Evolutionary conservation across 768 basidiomycete genomes (phyloP), one percentile per base, ranked within the genome.

Genomic region (Boletus pseudopeckii): DNA sequence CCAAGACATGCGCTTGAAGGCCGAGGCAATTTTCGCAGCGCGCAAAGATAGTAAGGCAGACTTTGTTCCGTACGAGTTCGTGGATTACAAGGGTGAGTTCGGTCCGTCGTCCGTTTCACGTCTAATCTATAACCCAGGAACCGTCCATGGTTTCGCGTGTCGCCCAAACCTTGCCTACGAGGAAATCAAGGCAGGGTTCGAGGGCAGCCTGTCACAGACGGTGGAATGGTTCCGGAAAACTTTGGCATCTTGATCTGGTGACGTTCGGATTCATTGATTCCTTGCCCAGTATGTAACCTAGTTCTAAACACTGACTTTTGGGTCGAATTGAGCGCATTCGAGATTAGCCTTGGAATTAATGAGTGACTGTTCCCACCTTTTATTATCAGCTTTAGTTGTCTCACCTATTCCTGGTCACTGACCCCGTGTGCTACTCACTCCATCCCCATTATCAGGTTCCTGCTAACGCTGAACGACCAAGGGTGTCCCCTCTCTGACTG

Each of bases 71-170:
- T 75, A 70, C 45, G 72, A 73, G 55, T 73, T 75, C 58, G 56
- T 61, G 26, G 65, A 66, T 46, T 77, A 75, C 59, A 67, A 66
- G 52, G 74, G 73, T 71, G 33, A 28, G 54, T 47, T 47, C 13
- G n/a, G 28, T 38, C 22, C 30, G 2, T 17, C 14, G 7, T 40
- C 32, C 32, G 42, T 14, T 39, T 52, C 48, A 20, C 24, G 49
- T 48, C 51, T 61, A 17, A 52, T 38, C 13, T 20, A 4, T n/a
- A 37, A n/a, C 45, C 7, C 42, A 79, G 79, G 74, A 56, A 81
- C 75, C 15, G 58, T 58, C 2, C 80, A 79, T 50, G 77, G 81
- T 24, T 82, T 82, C 24, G 78, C 78, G 3, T 67, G 70, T 28
- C 72, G 79, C 14, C 80, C 79, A 4, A 75, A 78, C 52, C 64